Base-by-base conservation (phyloP, 2,329 filamentous ascomycete species). In the Emmonsiellopsis sp. region DNA sequence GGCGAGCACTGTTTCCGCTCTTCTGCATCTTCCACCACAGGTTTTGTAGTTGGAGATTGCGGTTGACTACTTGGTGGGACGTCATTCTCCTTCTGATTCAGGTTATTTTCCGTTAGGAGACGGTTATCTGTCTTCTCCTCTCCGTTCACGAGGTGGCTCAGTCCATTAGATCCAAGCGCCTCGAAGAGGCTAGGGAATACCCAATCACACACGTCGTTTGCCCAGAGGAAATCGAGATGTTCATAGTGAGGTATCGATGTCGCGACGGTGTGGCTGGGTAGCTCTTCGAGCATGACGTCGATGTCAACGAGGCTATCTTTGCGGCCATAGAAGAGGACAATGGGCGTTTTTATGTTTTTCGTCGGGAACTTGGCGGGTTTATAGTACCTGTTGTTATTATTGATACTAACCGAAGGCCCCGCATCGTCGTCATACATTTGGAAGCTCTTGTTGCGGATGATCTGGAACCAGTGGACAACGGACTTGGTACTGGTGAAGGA, bases 401-500 rank as follows among this genome's bases (percentile, higher is more conserved):
- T 81, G 38, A 91, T 75, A 52, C 83, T 82, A 55, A 95, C 76
- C 0, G 86, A 86, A 31, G 85, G 85, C 54, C 90, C 87, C 0
- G 93, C 81, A 63, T 97, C 92, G 66, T 98, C 93, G 66, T 98
- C 93, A 69, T 91, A 97, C 88, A 98, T 96, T 70, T 98, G 93
- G 70, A 98, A 97, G 30, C 84, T 90, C 63, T 89, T 88, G 64
- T 92, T 96, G 59, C 93, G 86, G 63, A 98, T 98, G 66, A 98
- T 96, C 67, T 98, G 93, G 69, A 98, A 98, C 93, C 93, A 98
- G 67, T 98, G 93, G 0, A 98, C 93, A 7, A 98, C 90, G 16
- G 86, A 91, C 72, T 98, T 98, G 54, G 90, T 95, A 67, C 89
- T 95, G 0, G 92, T 96, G 68, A 92, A 97, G 0, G 91, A 96